A percentile compares a stretch with the other conserved stretches of the same genome.
These are phyloP conservation scores for Abelmoschus esculentus DNA, from an alignment of 345 rosid species.

Conservation along the genomic window DNA sequence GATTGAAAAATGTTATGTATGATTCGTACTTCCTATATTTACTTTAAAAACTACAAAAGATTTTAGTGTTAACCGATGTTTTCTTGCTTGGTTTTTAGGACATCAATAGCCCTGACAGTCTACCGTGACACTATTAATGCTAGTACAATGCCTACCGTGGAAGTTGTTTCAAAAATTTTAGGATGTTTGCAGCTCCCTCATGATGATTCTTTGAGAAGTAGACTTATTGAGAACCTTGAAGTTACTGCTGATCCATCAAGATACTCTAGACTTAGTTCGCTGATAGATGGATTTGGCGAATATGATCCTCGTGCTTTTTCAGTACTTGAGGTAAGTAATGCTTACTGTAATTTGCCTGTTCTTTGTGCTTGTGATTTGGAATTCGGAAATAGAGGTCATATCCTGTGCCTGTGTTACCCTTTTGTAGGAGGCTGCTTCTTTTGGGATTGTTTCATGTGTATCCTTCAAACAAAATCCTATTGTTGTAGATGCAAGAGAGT, in stretches of 20 bases:
- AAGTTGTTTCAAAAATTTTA: conserved; percentile 71
- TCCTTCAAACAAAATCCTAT: conserved; percentile 27
- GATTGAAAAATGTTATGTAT: not conserved
- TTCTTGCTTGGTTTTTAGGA: conserved; percentile 36
- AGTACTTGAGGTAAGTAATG: conserved; percentile 5
- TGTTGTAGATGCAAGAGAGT: not conserved
- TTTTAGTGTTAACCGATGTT: not conserved
- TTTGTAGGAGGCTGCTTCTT: conserved; percentile 36
- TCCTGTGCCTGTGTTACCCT: not conserved
- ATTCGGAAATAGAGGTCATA: not conserved
- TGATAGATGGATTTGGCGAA: conserved; percentile 92
- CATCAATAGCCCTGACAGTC: conserved; percentile 56
- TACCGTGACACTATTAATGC: conserved; percentile 64
- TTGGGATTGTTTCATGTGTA: conserved; percentile 53
- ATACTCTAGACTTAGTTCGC: conserved; percentile 45
- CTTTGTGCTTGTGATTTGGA: not conserved
- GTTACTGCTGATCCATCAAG: conserved; percentile 41
- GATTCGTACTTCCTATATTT: not conserved
- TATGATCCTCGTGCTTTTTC: conserved; percentile 78
- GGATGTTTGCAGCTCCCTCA: conserved; percentile 81
- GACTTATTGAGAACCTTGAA: conserved; percentile 60
- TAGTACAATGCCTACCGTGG: conserved; percentile 60
- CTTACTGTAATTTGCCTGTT: not conserved
- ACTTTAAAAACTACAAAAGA: not conserved
- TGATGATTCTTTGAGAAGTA: conserved; percentile 52